Evolutionary conservation across 2,329 filamentous ascomycete genomes (phyloP).

Genomic region (Cladosporium colombiae): DNA sequence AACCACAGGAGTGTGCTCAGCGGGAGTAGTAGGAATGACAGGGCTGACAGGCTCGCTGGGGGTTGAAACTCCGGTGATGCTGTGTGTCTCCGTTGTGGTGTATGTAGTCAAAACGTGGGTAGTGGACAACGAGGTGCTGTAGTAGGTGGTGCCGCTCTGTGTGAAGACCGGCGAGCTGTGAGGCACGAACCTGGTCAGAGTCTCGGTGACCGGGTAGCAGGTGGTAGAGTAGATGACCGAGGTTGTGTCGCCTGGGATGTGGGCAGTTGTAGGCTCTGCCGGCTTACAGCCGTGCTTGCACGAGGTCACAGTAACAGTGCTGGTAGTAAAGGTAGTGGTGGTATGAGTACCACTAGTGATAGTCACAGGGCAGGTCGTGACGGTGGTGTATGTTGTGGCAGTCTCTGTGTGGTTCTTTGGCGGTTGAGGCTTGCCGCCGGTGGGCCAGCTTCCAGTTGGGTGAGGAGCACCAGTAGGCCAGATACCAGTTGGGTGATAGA

Average conservation of each 20-base stretch:
- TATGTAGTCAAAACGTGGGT: conserved; percentile 16
- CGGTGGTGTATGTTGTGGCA: conserved; percentile 18
- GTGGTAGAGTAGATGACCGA: conserved; percentile 17
- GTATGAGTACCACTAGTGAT: conserved; percentile 15
- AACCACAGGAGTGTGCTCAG: conserved; percentile 1
- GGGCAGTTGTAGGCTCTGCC: conserved; percentile 14
- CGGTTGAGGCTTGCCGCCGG: conserved; percentile 11
- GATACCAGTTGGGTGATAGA: conserved; percentile 4
- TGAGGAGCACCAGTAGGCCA: conserved; percentile 1
- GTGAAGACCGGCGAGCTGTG: conserved; percentile 20
- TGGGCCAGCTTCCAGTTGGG: neutral
- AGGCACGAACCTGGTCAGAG: conserved; percentile 17
- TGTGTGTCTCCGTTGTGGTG: conserved; percentile 14
- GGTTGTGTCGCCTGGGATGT: conserved; percentile 15
- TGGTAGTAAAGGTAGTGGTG: conserved; percentile 18
- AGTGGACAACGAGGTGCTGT: conserved; percentile 19
- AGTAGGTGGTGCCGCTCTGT: conserved; percentile 18
- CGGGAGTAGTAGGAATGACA: neutral
- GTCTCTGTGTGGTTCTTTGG: conserved; percentile 18
- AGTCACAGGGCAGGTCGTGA: conserved; percentile 20
- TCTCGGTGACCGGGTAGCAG: conserved; percentile 14
- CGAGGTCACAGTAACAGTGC: conserved; percentile 17
- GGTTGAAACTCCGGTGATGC: conserved; percentile 5
- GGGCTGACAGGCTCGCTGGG: conserved; percentile 11
- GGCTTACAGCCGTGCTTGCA: conserved; percentile 15